Evolutionary conservation across 768 basidiomycete species (phyloP).

Genomic region (Boletus rufocinnamomeus): DNA sequence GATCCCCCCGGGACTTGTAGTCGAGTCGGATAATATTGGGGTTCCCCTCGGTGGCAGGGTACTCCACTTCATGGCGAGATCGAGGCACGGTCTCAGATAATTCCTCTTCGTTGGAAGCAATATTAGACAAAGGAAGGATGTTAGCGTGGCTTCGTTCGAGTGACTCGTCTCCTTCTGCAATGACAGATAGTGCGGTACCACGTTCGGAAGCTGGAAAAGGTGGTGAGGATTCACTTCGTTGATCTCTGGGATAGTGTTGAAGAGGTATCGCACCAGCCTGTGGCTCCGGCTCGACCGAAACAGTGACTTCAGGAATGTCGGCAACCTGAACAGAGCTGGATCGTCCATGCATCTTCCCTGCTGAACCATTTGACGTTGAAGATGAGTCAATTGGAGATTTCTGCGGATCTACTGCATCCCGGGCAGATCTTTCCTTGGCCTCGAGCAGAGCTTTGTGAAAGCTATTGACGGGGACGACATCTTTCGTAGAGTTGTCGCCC

Average conservation of each 20-base stretch:
- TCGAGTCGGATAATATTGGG: background rate
- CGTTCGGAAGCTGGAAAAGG: slow-evolving; percentile 28
- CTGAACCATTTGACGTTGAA: background rate
- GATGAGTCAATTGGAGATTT: background rate
- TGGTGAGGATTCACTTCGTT: slow-evolving; percentile 1
- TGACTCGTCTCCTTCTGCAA: slow-evolving; percentile 70
- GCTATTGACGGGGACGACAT: slow-evolving; percentile 46
- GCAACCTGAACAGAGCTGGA: slow-evolving; percentile 6
- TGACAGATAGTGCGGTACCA: slow-evolving; percentile 60
- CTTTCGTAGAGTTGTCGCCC: slow-evolving; percentile 39
- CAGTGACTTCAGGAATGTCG: slow-evolving; percentile 8
- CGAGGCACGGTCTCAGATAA: background rate
- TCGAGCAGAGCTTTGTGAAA: slow-evolving; percentile 49
- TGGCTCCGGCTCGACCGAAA: slow-evolving; percentile 7
- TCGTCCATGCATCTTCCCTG: background rate
- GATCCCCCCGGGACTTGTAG: slow-evolving; percentile 9
- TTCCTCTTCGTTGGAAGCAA: background rate
- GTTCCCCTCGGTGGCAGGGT: background rate
- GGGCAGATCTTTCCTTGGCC: slow-evolving; percentile 30
- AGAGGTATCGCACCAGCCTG: background rate
- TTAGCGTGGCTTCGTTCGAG: slow-evolving; percentile 39
- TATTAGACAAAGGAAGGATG: slow-evolving; percentile 1
- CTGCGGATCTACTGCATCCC: background rate
- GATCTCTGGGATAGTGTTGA: slow-evolving; percentile 3
- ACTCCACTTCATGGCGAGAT: background rate